Evolutionary conservation across 768 basidiomycete species (phyloP).

Genomic region (Dentipellis sp.): DNA sequence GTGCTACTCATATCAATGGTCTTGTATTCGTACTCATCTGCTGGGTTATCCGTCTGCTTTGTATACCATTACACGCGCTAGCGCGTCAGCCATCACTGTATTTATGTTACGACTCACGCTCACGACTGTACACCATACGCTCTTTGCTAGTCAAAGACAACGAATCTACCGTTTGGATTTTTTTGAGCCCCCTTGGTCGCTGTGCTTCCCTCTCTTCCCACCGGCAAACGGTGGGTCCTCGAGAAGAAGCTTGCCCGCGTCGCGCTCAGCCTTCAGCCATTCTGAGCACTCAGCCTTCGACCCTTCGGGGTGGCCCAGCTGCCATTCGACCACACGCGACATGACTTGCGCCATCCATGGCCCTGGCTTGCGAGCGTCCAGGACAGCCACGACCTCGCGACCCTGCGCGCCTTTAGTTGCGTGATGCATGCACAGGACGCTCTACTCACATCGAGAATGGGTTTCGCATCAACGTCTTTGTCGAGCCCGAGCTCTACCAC

Average conservation of each 20-base stretch:
- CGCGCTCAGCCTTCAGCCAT: conserved; percentile 58
- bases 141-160: too few relatives aligned
- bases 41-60: background rate
- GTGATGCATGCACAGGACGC: background rate
- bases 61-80: background rate
- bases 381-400: conserved; percentile 43
- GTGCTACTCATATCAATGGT: background rate
- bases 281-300: conserved; percentile 55
- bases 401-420: conserved; percentile 41
- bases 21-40: background rate
- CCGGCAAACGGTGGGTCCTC: conserved; percentile 15
- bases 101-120: background rate
- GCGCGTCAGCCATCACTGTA: background rate
- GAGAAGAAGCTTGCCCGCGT: conserved; percentile 33
- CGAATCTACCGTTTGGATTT: conserved; percentile 4
- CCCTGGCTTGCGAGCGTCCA: conserved; percentile 52
- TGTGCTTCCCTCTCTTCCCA: conserved; percentile 9
- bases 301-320: conserved; percentile 63
- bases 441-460: conserved; percentile 66
- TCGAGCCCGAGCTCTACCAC: conserved; percentile 57
- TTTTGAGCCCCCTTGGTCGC: conserved; percentile 4
- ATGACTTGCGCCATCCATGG: conserved; percentile 61
- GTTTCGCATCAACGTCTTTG: conserved; percentile 53
- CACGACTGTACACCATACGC: background rate
- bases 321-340: conserved; percentile 73